These are phyloP conservation scores for Drechslerella coelobrocha DNA, from an alignment of 2,329 filamentous ascomycete genomes.

Conservation along the genomic window DNA sequence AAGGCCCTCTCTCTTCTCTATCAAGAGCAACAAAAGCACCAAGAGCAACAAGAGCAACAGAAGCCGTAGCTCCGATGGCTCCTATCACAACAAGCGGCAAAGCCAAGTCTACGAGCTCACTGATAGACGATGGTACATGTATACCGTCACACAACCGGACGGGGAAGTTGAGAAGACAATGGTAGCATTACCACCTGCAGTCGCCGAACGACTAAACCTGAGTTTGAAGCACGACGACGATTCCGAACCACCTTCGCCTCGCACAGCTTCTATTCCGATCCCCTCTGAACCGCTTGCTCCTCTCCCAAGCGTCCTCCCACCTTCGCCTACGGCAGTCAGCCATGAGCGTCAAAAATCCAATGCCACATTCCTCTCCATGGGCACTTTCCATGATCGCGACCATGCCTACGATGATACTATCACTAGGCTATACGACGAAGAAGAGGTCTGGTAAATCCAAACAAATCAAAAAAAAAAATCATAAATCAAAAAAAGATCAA, in stretches of 20 bases:
- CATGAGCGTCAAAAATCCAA: slow-evolving; percentile 41
- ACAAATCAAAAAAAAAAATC: slow-evolving; percentile 22
- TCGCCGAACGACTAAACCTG: slow-evolving; percentile 44
- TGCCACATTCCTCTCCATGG: slow-evolving; percentile 38
- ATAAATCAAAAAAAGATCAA: slow-evolving; percentile 11
- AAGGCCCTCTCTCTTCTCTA: slow-evolving; percentile 45
- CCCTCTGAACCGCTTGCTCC: slow-evolving; percentile 32
- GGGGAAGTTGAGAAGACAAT: slow-evolving; percentile 44
- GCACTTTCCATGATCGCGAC: slow-evolving; percentile 28
- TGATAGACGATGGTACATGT: slow-evolving; percentile 51
- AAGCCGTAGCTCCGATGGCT: slow-evolving; percentile 43
- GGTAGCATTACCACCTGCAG: slow-evolving; percentile 39
- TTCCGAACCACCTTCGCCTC: slow-evolving; percentile 45
- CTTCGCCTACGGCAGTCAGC: slow-evolving; percentile 34
- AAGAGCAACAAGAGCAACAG: slow-evolving; percentile 37
- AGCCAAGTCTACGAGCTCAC: slow-evolving; percentile 49
- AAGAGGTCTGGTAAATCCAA: slow-evolving; percentile 46
- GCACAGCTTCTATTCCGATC: slow-evolving; percentile 43
- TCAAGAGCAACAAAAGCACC: slow-evolving; percentile 36
- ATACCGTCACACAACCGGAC: slow-evolving; percentile 43
- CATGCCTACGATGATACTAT: slow-evolving; percentile 45
- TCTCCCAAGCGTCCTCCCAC: slow-evolving; percentile 26
- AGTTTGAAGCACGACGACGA: slow-evolving; percentile 39
- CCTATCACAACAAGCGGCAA: slow-evolving; percentile 47
- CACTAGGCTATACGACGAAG: slow-evolving; percentile 46